Percentiles rank a stretch among this genome's conserved stretches.
These are phyloP conservation scores for Microdochium nivale DNA, from an alignment of 2,329 filamentous ascomycete species.

Conservation along the genomic window DNA sequence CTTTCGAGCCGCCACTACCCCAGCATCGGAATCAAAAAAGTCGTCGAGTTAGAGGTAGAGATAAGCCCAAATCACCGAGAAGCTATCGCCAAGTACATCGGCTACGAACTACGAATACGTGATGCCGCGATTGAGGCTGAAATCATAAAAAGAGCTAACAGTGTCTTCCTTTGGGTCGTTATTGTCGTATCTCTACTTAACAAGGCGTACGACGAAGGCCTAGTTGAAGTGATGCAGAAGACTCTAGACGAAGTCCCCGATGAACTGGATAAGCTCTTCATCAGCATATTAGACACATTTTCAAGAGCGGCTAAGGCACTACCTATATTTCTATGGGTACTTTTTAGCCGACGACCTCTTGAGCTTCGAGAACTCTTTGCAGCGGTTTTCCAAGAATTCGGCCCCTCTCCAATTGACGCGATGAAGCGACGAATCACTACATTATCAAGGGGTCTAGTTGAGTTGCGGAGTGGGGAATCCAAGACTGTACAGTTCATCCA, in stretches of 20 bases:
- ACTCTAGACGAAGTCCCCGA: slow-evolving; percentile 4
- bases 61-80: slow-evolving; percentile 14
- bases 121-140: neutral
- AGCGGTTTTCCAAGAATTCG: slow-evolving; percentile 1
- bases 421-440: slow-evolving; percentile 5
- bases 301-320: slow-evolving; percentile 2
- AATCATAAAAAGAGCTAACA: slow-evolving; percentile 1
- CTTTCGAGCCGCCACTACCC: slow-evolving; percentile 23
- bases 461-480: slow-evolving; percentile 1
- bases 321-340: slow-evolving; percentile 6
- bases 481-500: slow-evolving; percentile 9
- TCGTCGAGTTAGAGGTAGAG: slow-evolving; percentile 15
- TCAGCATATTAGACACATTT: slow-evolving; percentile 2
- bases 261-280: slow-evolving; percentile 6
- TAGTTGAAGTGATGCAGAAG: slow-evolving; percentile 1
- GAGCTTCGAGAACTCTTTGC: slow-evolving; percentile 4
- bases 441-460: slow-evolving; percentile 6
- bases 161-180: slow-evolving; percentile 2
- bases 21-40: slow-evolving; percentile 15
- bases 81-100: slow-evolving; percentile 6
- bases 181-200: slow-evolving; percentile 12
- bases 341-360: slow-evolving; percentile 3
- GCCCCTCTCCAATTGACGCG: neutral
- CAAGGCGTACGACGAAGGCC: slow-evolving; percentile 4
- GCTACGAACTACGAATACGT: slow-evolving; percentile 6